Evolutionary conservation across 2,329 filamentous ascomycete species (phyloP).

Genomic region (Zasmidium citrigriseum): DNA sequence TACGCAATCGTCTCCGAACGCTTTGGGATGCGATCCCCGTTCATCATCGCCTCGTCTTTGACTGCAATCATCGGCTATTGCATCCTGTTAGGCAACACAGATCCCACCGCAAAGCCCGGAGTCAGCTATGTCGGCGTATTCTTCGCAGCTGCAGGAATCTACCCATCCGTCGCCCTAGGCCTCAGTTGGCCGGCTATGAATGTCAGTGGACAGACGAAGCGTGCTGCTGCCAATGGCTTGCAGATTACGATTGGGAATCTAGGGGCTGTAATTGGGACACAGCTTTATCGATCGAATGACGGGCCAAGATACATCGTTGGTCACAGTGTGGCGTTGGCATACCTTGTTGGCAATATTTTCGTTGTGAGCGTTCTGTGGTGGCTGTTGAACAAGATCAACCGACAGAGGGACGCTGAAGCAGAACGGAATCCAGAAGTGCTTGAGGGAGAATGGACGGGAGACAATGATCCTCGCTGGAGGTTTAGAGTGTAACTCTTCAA

Average conservation of each 20-base stretch:
- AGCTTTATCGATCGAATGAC: conserved; percentile 64
- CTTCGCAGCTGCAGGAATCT: conserved; percentile 60
- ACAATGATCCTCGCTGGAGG: conserved; percentile 66
- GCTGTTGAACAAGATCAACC: conserved; percentile 61
- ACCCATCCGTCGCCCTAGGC: conserved; percentile 63
- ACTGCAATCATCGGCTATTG: conserved; percentile 41
- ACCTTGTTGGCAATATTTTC: conserved; percentile 60
- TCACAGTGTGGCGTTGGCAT: conserved; percentile 66
- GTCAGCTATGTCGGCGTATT: conserved; percentile 43
- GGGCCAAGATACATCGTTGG: conserved; percentile 66
- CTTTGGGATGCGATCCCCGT: conserved; percentile 59
- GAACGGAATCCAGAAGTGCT: conserved; percentile 52
- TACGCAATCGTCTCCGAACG: conserved; percentile 64
- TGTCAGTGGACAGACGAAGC: conserved; percentile 66
- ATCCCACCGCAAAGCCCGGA: conserved; percentile 43
- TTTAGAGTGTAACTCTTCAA: conserved; percentile 51
- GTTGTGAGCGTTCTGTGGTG: conserved; percentile 57
- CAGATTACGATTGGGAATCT: conserved; percentile 72
- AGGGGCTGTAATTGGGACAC: conserved; percentile 68
- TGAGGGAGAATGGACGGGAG: conserved; percentile 59
- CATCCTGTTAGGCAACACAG: conserved; percentile 38
- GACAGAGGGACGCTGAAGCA: conserved; percentile 47
- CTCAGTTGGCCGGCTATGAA: conserved; percentile 73
- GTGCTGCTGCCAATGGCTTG: conserved; percentile 68
- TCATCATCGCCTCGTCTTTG: conserved; percentile 57